phyloP scores from a whole-genome alignment of 805 yeast species.

The Metschnikowia rubicola region DNA sequence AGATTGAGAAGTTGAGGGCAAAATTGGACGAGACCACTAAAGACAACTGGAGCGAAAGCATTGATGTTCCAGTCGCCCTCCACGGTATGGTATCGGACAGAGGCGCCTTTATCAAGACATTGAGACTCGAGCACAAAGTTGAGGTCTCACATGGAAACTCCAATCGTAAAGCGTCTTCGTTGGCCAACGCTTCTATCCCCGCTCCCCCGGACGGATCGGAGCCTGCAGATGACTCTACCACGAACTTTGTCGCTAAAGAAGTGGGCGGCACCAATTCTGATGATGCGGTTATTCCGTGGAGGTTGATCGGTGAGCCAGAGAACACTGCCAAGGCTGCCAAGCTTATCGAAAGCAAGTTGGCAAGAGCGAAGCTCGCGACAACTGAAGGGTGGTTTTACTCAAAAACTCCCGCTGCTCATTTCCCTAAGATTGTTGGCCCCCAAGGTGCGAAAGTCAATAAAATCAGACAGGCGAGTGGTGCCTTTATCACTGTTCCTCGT shows the following conservation, averaged over 20 bases:
- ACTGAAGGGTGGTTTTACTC: conserved; percentile 62
- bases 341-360: conserved; percentile 48
- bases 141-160: conserved; percentile 58
- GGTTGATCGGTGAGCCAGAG: conserved; percentile 53
- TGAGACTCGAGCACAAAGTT: conserved; percentile 51
- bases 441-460: conserved; percentile 65
- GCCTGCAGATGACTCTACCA: conserved; percentile 34
- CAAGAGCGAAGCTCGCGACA: conserved; percentile 43
- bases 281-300: conserved; percentile 55
- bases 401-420: conserved; percentile 42
- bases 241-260: conserved; percentile 44
- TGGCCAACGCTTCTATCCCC: conserved; percentile 42
- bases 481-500: conserved; percentile 64
- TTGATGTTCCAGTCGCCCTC: conserved; percentile 54
- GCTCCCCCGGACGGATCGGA: conserved; percentile 46
- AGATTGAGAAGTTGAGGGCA: conserved; percentile 58
- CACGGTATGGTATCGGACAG: conserved; percentile 64
- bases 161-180: conserved; percentile 47
- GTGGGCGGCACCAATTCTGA: conserved; percentile 21
- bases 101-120: conserved; percentile 57
- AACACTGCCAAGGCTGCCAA: conserved; percentile 51
- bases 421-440: conserved; percentile 71
- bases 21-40: conserved; percentile 59
- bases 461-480: conserved; percentile 56
- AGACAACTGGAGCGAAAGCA: conserved; percentile 52